Conservation (phyloP, 139 green algal species). For the Nannochloris sp. region DNA sequence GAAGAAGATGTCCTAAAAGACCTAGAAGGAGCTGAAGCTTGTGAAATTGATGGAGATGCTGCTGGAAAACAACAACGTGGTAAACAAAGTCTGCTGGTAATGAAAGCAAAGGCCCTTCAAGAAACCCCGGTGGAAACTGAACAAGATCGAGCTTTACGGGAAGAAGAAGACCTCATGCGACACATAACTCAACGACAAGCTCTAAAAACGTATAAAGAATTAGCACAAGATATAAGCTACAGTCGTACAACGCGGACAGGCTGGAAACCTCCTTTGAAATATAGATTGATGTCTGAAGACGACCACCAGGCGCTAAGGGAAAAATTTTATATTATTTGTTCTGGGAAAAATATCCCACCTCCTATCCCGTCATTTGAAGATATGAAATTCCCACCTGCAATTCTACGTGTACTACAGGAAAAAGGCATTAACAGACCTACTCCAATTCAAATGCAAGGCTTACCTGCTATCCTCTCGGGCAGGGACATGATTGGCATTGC, state of each 20-base stretch:
- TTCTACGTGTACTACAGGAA: slow-evolving; percentile 62
- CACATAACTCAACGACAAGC: slow-evolving; percentile 79
- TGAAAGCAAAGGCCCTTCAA: slow-evolving; percentile 48
- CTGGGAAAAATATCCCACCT: slow-evolving; percentile 79
- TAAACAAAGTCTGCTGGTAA: slow-evolving; percentile 63
- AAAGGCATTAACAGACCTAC: slow-evolving; percentile 86
- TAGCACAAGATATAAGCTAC: slow-evolving; percentile 79
- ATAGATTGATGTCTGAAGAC: slow-evolving; percentile 56
- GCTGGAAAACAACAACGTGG: slow-evolving; percentile 17
- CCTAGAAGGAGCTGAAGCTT: not conserved
- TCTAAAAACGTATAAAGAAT: slow-evolving; percentile 87
- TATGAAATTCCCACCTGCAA: slow-evolving; percentile 56
- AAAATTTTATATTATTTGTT: slow-evolving; percentile 83
- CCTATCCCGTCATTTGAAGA: slow-evolving; percentile 76
- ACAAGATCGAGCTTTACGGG: slow-evolving; percentile 49
- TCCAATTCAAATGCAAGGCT: slow-evolving; percentile 92
- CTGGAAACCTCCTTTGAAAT: slow-evolving; percentile 82
- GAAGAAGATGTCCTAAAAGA: slow-evolving; percentile 22
- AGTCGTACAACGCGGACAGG: slow-evolving; percentile 72
- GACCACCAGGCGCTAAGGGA: slow-evolving; percentile 71
- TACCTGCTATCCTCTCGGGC: slow-evolving; percentile 86
- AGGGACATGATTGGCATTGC: slow-evolving; percentile 99
- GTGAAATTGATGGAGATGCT: slow-evolving; percentile 4
- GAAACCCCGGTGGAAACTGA: slow-evolving; percentile 52
- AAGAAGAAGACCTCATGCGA: slow-evolving; percentile 88